These are phyloP conservation scores for Elaeis oleifera DNA, from an alignment of 202 grass and related monocot species.

Conservation along the genomic window DNA sequence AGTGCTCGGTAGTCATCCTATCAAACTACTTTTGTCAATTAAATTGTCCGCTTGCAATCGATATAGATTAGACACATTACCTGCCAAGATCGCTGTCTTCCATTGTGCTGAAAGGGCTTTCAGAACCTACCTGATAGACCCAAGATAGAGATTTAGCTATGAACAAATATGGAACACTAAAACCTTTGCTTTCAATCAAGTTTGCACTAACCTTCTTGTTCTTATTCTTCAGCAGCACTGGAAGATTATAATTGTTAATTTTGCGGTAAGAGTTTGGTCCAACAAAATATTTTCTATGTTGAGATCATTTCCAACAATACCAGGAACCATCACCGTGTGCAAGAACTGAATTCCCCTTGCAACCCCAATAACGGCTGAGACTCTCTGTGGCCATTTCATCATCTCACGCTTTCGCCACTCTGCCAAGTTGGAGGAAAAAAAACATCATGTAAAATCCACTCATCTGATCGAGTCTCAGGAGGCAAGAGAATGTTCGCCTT, in stretches of 20 bases:
- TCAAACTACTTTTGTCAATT: no score
- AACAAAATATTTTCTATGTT: conserved; percentile 18
- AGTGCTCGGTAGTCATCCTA: neutral
- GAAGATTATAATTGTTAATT: conserved; percentile 25
- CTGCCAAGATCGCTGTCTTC: conserved; percentile 47
- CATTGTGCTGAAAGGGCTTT: conserved; percentile 37
- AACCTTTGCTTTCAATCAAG: neutral
- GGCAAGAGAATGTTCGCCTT: neutral
- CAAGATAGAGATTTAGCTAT: conserved; percentile 25
- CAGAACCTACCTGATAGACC: conserved; percentile 41
- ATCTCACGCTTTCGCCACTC: conserved; percentile 6
- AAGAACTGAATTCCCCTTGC: conserved; percentile 26
- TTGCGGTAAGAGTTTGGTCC: conserved; percentile 20
- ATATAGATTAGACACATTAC: conserved; percentile 23
- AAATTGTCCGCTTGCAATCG: neutral
- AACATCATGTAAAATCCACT: no score
- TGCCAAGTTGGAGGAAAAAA: neutral
- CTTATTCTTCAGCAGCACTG: conserved; percentile 3
- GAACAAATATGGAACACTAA: conserved; percentile 6
- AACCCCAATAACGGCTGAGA: conserved; percentile 14
- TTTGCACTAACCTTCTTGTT: conserved; percentile 41
- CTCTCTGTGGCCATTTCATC: conserved; percentile 17
- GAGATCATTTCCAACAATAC: conserved; percentile 20
- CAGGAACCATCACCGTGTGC: conserved; percentile 5
- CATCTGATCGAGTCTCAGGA: neutral